Evolutionary conservation across 179 eudicot genomes (phyloP).

Genomic region (Amaranthus tricolor): DNA sequence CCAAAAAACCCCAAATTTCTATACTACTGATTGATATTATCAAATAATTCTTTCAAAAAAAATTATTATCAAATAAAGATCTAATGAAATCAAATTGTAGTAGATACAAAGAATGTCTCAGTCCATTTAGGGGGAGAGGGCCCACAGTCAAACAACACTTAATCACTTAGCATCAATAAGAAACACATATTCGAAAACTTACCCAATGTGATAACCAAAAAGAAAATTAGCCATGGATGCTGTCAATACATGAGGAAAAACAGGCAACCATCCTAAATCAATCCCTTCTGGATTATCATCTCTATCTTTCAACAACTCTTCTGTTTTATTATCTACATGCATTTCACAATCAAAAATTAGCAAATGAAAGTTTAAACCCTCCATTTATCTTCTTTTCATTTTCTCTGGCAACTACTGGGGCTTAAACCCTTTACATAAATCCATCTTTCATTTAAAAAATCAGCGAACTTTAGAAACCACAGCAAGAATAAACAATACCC

Average conservation of each 20-base stretch:
- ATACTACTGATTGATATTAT: no score
- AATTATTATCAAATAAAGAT: background rate
- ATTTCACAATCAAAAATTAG: background rate
- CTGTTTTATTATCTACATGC: conserved; percentile 19
- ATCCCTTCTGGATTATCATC: conserved; percentile 23
- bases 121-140: background rate
- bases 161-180: background rate
- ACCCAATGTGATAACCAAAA: conserved; percentile 84
- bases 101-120: background rate
- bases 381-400: background rate
- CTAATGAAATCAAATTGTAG: background rate
- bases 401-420: background rate
- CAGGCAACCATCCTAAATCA: conserved; percentile 71
- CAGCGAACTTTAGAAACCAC: background rate
- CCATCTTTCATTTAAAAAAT: background rate
- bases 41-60: background rate
- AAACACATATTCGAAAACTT: conserved; percentile 10
- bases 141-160: background rate
- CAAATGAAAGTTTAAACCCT: background rate
- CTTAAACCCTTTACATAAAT: no score
- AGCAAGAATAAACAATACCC: background rate
- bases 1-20: no score
- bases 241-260: conserved; percentile 57
- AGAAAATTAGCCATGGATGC: conserved; percentile 82
- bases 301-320: conserved; percentile 12